These are phyloP conservation scores for Trichothecium sympodiale DNA, from an alignment of 2,329 filamentous ascomycete species.

Conservation along the genomic window DNA sequence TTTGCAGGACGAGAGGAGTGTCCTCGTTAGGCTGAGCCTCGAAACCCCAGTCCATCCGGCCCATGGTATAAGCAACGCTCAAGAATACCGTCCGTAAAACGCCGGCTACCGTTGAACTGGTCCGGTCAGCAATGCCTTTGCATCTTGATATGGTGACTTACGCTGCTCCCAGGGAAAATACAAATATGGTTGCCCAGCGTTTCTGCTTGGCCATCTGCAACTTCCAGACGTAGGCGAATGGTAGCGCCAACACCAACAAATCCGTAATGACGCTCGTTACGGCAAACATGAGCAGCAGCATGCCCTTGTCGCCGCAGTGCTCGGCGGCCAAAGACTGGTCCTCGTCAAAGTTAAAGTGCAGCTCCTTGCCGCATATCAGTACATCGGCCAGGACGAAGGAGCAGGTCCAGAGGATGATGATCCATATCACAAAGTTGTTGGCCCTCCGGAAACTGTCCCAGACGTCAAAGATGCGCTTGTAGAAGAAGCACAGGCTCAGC, in stretches of 20 bases:
- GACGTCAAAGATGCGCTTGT: constrained; percentile 5
- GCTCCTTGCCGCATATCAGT: constrained; percentile 4
- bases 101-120: constrained; percentile 4
- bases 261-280: constrained; percentile 7
- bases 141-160: constrained; percentile 5
- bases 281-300: constrained; percentile 7
- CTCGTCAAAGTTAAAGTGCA: constrained; percentile 1
- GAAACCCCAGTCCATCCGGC: constrained; percentile 5
- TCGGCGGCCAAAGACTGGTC: constrained; percentile 2
- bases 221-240: constrained; percentile 3
- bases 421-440: constrained; percentile 4
- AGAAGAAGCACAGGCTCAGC: constrained; percentile 8
- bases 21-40: constrained; percentile 1
- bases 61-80: constrained; percentile 4
- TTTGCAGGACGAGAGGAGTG: constrained; percentile 5
- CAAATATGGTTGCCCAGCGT: constrained; percentile 3
- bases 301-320: constrained; percentile 5
- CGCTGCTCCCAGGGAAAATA: constrained; percentile 5
- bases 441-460: constrained; percentile 3
- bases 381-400: constrained; percentile 4
- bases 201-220: constrained; percentile 7
- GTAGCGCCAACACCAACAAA: constrained; percentile 3
- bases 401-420: constrained; percentile 4
- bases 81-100: constrained; percentile 6
- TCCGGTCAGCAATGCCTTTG: constrained; percentile 1